Evolutionary conservation across 768 basidiomycete species (phyloP).

Genomic region (Phylloporus rhodoxanthus): DNA sequence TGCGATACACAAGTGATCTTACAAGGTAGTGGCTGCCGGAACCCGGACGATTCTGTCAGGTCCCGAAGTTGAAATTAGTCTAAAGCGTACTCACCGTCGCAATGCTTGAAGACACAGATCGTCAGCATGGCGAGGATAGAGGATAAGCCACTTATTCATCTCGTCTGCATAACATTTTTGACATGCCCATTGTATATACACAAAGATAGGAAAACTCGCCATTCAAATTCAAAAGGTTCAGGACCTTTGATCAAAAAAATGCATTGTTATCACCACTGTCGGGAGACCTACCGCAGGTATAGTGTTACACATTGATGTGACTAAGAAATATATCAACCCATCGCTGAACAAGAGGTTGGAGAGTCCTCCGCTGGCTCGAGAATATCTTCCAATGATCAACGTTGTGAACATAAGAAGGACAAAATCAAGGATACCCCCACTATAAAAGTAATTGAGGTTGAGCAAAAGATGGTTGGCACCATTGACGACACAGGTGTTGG

Average conservation of each 20-base stretch:
- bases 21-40: constrained; percentile 65
- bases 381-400: constrained; percentile 41
- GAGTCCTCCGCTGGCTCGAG: constrained; percentile 48
- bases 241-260: constrained; percentile 10
- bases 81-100: constrained; percentile 18
- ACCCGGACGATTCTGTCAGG: constrained; percentile 32
- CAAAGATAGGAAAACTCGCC: constrained; percentile 10
- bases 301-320: constrained; percentile 60
- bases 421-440: constrained; percentile 45
- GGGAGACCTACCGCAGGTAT: constrained; percentile 53
- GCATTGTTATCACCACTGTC: not conserved
- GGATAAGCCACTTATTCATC: constrained; percentile 16
- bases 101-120: constrained; percentile 8
- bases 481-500: constrained; percentile 43
- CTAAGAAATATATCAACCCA: constrained; percentile 63
- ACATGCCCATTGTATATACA: not conserved
- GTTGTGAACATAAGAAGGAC: constrained; percentile 53
- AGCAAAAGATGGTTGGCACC: constrained; percentile 52
- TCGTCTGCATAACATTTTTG: constrained; percentile 14
- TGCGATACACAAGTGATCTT: constrained; percentile 7
- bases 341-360: constrained; percentile 70
- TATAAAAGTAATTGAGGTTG: constrained; percentile 64
- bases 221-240: constrained; percentile 23
- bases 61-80: not conserved
- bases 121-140: constrained; percentile 1